Percentiles rank a stretch among this genome's conserved stretches.
phyloP scores from a whole-genome alignment of 345 rosid genomes.

The Eucalyptus albens region DNA sequence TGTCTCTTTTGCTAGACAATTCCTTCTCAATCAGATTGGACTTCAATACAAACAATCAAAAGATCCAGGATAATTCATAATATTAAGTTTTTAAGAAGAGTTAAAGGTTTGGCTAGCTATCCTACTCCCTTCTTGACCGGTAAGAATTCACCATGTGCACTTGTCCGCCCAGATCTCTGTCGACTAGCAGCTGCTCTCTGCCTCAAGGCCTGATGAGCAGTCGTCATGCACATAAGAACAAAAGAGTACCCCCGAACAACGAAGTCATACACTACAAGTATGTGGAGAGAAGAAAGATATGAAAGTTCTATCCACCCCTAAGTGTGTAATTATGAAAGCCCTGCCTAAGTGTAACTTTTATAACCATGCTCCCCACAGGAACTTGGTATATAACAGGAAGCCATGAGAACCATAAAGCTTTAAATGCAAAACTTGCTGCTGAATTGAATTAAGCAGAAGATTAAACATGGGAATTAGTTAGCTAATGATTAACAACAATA shows the following conservation, averaged over 20 bases:
- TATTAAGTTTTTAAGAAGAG: not conserved
- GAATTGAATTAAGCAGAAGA: not conserved
- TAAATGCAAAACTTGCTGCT: not conserved
- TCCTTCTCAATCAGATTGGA: not conserved
- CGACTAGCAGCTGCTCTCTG: not conserved
- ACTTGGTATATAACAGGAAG: not conserved
- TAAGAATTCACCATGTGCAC: not conserved
- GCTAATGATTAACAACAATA: not conserved
- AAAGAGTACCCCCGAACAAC: not conserved
- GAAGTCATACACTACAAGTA: not conserved
- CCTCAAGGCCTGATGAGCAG: not conserved
- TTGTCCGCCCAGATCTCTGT: not conserved
- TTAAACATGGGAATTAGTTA: not conserved
- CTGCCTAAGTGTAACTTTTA: not conserved
- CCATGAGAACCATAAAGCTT: not conserved
- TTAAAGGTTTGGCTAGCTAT: not conserved
- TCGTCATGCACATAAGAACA: not conserved
- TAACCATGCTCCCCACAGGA: not conserved
- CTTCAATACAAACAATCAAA: not conserved
- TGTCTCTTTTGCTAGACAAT: not conserved
- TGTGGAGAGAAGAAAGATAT: not conserved
- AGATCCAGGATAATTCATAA: not conserved
- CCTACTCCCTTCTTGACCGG: not conserved
- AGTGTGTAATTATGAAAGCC: not conserved
- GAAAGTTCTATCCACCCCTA: not conserved